Evolutionary conservation across 1,284 basidiomycete species (phyloP).

Genomic region (Phenoliferia sp.): DNA sequence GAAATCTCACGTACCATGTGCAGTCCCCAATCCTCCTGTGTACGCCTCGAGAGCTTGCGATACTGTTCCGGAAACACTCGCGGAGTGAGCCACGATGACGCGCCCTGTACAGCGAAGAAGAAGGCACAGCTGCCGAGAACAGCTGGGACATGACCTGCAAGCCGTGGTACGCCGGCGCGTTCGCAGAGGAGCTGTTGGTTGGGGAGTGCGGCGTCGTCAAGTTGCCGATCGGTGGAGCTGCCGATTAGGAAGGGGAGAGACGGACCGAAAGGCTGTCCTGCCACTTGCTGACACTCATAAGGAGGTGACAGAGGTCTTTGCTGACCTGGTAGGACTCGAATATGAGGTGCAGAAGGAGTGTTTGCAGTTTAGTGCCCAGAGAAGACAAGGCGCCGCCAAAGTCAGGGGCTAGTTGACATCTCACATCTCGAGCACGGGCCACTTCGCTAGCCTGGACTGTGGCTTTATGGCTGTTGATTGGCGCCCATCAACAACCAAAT

Average conservation of each 20-base stretch:
- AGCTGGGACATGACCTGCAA: not conserved
- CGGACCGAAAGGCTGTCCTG: not conserved
- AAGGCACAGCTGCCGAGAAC: not conserved
- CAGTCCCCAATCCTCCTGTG: not conserved
- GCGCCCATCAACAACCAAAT: no score
- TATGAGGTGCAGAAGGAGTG: no score
- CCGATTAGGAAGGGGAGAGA: not conserved
- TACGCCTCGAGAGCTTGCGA: not conserved
- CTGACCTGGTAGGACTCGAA: not conserved
- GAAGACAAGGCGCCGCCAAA: no score
- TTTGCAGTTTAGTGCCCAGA: no score
- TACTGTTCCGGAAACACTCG: not conserved
- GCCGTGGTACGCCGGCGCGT: not conserved
- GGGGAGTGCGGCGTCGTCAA: not conserved
- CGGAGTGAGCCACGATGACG: not conserved
- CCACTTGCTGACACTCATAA: not conserved
- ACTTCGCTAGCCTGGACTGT: no score
- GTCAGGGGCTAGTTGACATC: no score
- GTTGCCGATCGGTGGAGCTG: not conserved
- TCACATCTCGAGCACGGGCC: no score
- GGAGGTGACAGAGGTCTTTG: not conserved
- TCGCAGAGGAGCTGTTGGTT: not conserved
- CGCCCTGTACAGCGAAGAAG: conserved; percentile 1
- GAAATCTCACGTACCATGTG: not conserved
- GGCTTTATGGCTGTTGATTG: no score